phyloP scores from a whole-genome alignment of 1,284 basidiomycete species.

The Mycosarcoma mackinlayi region DNA sequence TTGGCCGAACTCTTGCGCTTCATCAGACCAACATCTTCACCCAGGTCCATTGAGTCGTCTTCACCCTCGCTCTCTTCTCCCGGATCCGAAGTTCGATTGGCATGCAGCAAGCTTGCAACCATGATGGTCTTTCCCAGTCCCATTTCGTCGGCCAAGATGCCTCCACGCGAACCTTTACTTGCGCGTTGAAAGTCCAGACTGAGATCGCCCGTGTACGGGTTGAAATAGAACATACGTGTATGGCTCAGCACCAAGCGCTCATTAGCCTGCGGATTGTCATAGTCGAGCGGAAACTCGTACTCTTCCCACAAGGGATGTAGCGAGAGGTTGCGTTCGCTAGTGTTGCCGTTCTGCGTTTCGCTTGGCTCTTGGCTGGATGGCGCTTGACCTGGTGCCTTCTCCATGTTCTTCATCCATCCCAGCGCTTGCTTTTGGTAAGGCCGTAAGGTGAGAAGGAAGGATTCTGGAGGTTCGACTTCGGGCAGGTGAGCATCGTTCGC shows the following conservation, averaged over 20 bases:
- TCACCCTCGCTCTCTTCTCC: slow-evolving; percentile 37
- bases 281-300: slow-evolving; percentile 71
- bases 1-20: slow-evolving; percentile 29
- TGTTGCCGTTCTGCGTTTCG: slow-evolving; percentile 11
- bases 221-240: slow-evolving; percentile 52
- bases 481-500: slow-evolving; percentile 80
- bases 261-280: slow-evolving; percentile 44
- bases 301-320: slow-evolving; percentile 96
- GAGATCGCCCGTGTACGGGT: slow-evolving; percentile 80
- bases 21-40: slow-evolving; percentile 15
- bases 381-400: slow-evolving; percentile 66
- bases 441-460: slow-evolving; percentile 82
- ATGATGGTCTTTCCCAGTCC: slow-evolving; percentile 98
- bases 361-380: neutral
- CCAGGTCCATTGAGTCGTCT: slow-evolving; percentile 17
- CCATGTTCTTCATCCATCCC: slow-evolving; percentile 93
- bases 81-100: slow-evolving; percentile 70
- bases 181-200: slow-evolving; percentile 86
- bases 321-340: slow-evolving; percentile 60
- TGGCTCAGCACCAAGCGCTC: slow-evolving; percentile 43
- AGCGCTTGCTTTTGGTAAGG: slow-evolving; percentile 94
- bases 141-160: slow-evolving; percentile 84
- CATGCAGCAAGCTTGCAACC: slow-evolving; percentile 89
- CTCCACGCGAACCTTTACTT: slow-evolving; percentile 82
- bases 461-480: slow-evolving; percentile 83